Evolutionary conservation across 2,329 filamentous ascomycete genomes (phyloP).

Genomic region (Alternaria solani): DNA sequence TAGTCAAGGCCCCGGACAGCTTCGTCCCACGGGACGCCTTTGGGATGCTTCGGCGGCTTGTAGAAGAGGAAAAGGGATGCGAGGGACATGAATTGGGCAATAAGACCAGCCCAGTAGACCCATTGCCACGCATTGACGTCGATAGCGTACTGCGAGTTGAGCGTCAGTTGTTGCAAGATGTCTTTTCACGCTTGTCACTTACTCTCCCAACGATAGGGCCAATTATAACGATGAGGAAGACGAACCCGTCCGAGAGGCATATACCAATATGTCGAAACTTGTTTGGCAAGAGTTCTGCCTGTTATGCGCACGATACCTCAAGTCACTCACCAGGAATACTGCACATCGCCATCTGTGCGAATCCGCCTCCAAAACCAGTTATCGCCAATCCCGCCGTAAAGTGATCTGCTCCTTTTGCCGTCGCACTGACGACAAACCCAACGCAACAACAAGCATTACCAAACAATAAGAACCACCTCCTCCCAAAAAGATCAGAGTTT

Average conservation of each 20-base stretch:
- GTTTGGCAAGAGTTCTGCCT: conserved; percentile 16
- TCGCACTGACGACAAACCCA: conserved; percentile 43
- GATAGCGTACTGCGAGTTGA: conserved; percentile 4
- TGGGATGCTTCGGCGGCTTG: neutral
- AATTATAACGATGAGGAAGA: conserved; percentile 50
- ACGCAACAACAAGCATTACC: conserved; percentile 54
- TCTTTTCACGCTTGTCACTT: neutral
- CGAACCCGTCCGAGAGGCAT: conserved; percentile 48
- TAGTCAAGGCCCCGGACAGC: conserved; percentile 45
- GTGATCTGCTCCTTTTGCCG: conserved; percentile 46
- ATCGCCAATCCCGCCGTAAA: conserved; percentile 55
- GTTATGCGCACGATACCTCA: neutral
- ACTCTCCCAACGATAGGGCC: neutral
- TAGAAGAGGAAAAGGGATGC: conserved; percentile 23
- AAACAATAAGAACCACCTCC: conserved; percentile 57
- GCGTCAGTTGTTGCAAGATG: neutral
- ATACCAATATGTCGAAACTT: conserved; percentile 19
- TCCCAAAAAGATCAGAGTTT: conserved; percentile 60
- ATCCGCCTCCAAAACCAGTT: conserved; percentile 57
- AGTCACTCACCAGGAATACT: conserved; percentile 50
- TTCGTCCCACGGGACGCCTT: conserved; percentile 21
- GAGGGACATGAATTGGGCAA: conserved; percentile 35
- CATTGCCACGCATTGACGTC: conserved; percentile 32
- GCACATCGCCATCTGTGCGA: conserved; percentile 57
- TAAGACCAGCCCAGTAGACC: conserved; percentile 35